Evolutionary conservation across 164 flowering plant genomes (phyloP), one percentile per base, ranked within the genome.

Genomic region (Vitis labrusca): DNA sequence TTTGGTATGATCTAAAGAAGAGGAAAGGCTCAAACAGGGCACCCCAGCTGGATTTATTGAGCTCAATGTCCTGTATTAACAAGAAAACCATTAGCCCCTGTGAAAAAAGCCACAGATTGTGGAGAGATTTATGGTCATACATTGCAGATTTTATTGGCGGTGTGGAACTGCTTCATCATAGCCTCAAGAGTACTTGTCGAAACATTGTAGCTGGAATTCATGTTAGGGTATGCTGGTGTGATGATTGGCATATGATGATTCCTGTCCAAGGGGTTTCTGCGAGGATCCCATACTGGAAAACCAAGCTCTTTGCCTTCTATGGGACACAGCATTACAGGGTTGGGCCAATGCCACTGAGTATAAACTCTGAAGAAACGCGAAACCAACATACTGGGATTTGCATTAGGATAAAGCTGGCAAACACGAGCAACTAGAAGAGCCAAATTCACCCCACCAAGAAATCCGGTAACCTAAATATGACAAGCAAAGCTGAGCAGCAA

Each of bases 381-480:
- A 54, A 93, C 95, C 55, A 96, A 78, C 98, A 96, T 96, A 54
- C 97, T 93, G 5, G 99, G 97, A 64, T 76, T 74, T 19, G 99
- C 99, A 80, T 93, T 93, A 10, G 99, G 98, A 78, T 91, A 96
- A 64, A 96, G 86, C 81, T 96, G 99, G 78, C 98, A 96, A 10
- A 96, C 84, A 11, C 93, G 89, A 63, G 98, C 99, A 14, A 96
- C 99, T 1, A 96, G 78, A 67, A 96, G 86, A 64, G 98, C 99
- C 99, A 98, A 96, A 70, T 92, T 96, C 19, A 96, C 97, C 58
- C 99, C 99, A 76, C 99, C 99, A 74, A 96, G 95, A 83, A 91
- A 96, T 53, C 99, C 99, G 68, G 98, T 93, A 9, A 96, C 97
- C 98, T 96, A 75, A 59, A 59, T 17, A 65, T 47, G 5, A 14